Conservation (phyloP, 2,329 filamentous ascomycete species). For the Pyrenophora seminiperda region DNA sequence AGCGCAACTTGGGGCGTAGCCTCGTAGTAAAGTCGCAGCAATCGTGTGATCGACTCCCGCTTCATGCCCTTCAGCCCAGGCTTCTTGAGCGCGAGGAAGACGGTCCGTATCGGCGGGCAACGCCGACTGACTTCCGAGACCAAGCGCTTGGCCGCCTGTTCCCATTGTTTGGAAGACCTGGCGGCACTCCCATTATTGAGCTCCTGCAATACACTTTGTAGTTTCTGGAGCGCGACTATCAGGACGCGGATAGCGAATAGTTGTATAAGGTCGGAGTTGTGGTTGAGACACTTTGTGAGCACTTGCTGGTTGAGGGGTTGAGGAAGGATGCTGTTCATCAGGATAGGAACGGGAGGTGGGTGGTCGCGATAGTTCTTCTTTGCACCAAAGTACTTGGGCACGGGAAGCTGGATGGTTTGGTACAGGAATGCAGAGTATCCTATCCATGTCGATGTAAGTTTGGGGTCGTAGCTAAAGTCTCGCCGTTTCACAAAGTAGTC, state of each 20-base stretch:
- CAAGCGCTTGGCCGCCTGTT: constrained; percentile 69
- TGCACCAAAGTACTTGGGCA: constrained; percentile 75
- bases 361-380: constrained; percentile 64
- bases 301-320: constrained; percentile 80
- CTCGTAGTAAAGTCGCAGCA: constrained; percentile 85
- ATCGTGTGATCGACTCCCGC: constrained; percentile 75
- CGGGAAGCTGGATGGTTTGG: constrained; percentile 73
- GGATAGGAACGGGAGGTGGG: constrained; percentile 77
- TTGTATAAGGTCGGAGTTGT: constrained; percentile 77
- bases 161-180: constrained; percentile 63
- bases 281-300: constrained; percentile 76
- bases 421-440: constrained; percentile 90
- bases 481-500: constrained; percentile 84
- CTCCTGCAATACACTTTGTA: constrained; percentile 67
- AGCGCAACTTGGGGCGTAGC: constrained; percentile 78
- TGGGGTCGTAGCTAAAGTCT: constrained; percentile 82
- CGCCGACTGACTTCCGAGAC: constrained; percentile 76
- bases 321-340: constrained; percentile 86
- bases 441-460: constrained; percentile 91
- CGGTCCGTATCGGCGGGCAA: constrained; percentile 80
- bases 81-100: constrained; percentile 74
- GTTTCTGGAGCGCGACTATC: constrained; percentile 77
- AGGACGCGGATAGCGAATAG: constrained; percentile 85
- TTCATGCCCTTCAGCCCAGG: constrained; percentile 74
- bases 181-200: constrained; percentile 57